Conservation (phyloP, 1,284 basidiomycete genomes). For the Trichosporon inkin region DNA sequence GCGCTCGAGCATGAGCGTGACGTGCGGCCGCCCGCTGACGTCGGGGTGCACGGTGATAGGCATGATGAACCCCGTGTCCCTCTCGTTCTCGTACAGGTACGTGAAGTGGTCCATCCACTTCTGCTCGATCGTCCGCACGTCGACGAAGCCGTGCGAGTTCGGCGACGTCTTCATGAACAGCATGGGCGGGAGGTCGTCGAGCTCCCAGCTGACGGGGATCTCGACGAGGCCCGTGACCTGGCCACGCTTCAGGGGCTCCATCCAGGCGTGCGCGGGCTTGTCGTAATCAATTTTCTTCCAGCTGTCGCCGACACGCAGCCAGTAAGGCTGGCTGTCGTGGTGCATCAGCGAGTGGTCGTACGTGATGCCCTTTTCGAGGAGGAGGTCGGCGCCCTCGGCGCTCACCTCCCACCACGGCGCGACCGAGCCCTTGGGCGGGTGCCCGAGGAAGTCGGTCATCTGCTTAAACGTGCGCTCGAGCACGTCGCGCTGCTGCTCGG, state of each 20-base stretch:
- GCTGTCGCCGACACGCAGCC: constrained; percentile 62
- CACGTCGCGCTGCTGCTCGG: constrained; percentile 68
- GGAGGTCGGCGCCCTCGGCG: constrained; percentile 63
- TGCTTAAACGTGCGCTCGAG: constrained; percentile 64
- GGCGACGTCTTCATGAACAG: constrained; percentile 66
- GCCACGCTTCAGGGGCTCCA: constrained; percentile 66
- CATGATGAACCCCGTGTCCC: constrained; percentile 57
- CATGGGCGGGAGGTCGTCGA: constrained; percentile 65
- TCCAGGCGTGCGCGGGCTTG: constrained; percentile 63
- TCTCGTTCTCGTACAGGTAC: constrained; percentile 57
- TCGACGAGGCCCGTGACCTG: constrained; percentile 66
- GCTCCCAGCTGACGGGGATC: constrained; percentile 65
- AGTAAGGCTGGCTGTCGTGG: constrained; percentile 64
- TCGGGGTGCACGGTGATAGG: constrained; percentile 61
- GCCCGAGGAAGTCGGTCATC: constrained; percentile 64
- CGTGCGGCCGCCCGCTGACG: constrained; percentile 58
- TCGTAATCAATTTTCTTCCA: constrained; percentile 73
- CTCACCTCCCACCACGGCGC: constrained; percentile 77
- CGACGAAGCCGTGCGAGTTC: constrained; percentile 72
- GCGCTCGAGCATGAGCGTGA: constrained; percentile 72
- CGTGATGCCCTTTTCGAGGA: constrained; percentile 69
- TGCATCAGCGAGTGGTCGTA: constrained; percentile 61
- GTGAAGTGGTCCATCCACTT: constrained; percentile 72
- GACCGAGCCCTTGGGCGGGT: constrained; percentile 63
- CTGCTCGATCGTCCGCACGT: constrained; percentile 63